Evolutionary conservation across 1,139 yeast genomes (phyloP).

Genomic region (Saccharomyces hybrid): DNA sequence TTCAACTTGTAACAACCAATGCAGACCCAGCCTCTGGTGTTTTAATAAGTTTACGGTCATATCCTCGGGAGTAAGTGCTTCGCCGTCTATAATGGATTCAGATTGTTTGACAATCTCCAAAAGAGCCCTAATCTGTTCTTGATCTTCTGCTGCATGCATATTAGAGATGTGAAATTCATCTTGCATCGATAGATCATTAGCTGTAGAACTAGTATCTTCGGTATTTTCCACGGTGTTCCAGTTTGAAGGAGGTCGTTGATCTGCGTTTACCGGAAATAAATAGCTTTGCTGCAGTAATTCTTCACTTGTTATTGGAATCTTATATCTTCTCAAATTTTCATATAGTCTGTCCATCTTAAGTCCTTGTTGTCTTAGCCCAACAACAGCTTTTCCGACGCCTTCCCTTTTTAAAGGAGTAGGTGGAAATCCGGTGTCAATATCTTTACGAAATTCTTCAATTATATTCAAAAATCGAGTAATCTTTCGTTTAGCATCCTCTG

Average conservation of each 20-base stretch:
- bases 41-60: conserved; percentile 59
- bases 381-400: conserved; percentile 13
- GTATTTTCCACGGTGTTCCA: background rate
- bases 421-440: conserved; percentile 23
- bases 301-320: conserved; percentile 15
- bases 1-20: conserved; percentile 73
- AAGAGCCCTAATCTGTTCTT: conserved; percentile 44
- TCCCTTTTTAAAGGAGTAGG: conserved; percentile 14
- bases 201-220: background rate
- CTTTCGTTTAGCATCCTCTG: conserved; percentile 13
- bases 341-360: conserved; percentile 25
- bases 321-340: conserved; percentile 18
- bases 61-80: conserved; percentile 63
- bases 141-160: conserved; percentile 35
- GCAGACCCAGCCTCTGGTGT: conserved; percentile 80
- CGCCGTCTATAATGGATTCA: conserved; percentile 43
- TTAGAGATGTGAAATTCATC: conserved; percentile 21
- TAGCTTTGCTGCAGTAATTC: conserved; percentile 7
- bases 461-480: conserved; percentile 14
- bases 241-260: conserved; percentile 1
- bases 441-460: conserved; percentile 16
- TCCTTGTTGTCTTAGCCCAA: conserved; percentile 20
- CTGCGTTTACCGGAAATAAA: background rate
- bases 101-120: conserved; percentile 61
- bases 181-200: background rate